phyloP scores from a whole-genome alignment of 768 basidiomycete genomes.

The Pseudohyphozyma bogoriensis region DNA sequence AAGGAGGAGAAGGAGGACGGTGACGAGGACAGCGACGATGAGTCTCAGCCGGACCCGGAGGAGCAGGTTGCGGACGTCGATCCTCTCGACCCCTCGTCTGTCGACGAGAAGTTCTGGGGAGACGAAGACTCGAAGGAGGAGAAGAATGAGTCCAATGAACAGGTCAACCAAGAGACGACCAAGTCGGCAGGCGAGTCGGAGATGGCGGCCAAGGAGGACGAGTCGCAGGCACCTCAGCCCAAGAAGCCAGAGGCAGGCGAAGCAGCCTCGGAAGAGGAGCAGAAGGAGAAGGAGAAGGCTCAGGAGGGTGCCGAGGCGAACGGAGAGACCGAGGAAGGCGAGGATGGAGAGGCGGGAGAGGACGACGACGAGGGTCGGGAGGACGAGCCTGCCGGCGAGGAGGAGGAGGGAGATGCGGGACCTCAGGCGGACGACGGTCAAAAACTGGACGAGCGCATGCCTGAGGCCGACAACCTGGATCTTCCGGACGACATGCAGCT shows the following conservation, averaged over 20 bases:
- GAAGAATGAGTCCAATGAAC: slow-evolving; percentile 28
- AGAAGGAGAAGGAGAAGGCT: slow-evolving; percentile 32
- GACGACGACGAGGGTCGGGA: slow-evolving; percentile 13
- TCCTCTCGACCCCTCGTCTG: slow-evolving; percentile 63
- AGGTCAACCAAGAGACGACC: slow-evolving; percentile 35
- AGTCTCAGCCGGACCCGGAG: slow-evolving; percentile 55
- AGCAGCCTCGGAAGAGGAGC: slow-evolving; percentile 30
- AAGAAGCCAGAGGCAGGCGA: slow-evolving; percentile 28
- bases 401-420: slow-evolving; percentile 38
- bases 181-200: slow-evolving; percentile 51
- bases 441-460: slow-evolving; percentile 64
- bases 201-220: slow-evolving; percentile 66
- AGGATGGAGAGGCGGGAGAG: slow-evolving; percentile 25
- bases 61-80: slow-evolving; percentile 77
- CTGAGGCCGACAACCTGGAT: slow-evolving; percentile 72
- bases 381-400: slow-evolving; percentile 18
- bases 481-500: slow-evolving; percentile 79
- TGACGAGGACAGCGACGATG: slow-evolving; percentile 42
- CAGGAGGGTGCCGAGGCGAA: slow-evolving; percentile 29
- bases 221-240: slow-evolving; percentile 39
- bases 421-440: slow-evolving; percentile 47
- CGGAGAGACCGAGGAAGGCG: slow-evolving; percentile 35
- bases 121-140: slow-evolving; percentile 48
- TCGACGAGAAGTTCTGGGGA: slow-evolving; percentile 97
- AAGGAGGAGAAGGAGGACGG: slow-evolving; percentile 44